Evolutionary conservation across 805 yeast genomes (phyloP).

Genomic region (Brettanomyces bruxellensis): DNA sequence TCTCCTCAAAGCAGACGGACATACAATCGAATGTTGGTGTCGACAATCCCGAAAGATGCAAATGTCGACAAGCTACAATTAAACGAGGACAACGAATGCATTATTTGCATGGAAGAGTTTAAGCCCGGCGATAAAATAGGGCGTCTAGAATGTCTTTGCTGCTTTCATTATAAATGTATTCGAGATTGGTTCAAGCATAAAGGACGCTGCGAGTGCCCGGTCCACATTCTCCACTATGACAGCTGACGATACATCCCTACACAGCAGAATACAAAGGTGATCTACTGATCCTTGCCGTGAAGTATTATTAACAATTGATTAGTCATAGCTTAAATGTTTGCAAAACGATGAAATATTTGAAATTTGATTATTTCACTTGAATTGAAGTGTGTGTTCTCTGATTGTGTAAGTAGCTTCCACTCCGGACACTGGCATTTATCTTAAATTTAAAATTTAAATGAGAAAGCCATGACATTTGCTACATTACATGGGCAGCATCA

Average conservation of each 20-base stretch:
- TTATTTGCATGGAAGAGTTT: slow-evolving; percentile 87
- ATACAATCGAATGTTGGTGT: slow-evolving; percentile 80
- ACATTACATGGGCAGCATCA: no score
- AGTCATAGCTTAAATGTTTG: no score
- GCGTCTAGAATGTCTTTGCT: slow-evolving; percentile 86
- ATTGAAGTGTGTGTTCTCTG: no score
- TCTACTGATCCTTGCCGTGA: no score
- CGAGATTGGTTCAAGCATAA: slow-evolving; percentile 84
- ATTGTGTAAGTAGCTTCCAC: no score
- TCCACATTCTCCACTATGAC: slow-evolving; percentile 45
- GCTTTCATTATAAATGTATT: slow-evolving; percentile 87
- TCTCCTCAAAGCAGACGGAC: slow-evolving; percentile 46
- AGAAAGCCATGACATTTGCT: no score
- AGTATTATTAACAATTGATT: no score
- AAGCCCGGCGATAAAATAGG: slow-evolving; percentile 84
- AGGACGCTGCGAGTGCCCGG: slow-evolving; percentile 83
- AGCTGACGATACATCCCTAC: neutral
- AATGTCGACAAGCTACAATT: slow-evolving; percentile 11
- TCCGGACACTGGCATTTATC: no score
- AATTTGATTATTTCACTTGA: no score
- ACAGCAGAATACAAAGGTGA: no score
- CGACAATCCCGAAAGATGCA: slow-evolving; percentile 39
- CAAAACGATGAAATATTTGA: no score
- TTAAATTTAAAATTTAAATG: no score
- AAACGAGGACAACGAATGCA: slow-evolving; percentile 65